Evolutionary conservation across 2,329 filamentous ascomycete genomes (phyloP), one percentile per base, ranked within the genome.

Genomic region (Claviceps cyperi): DNA sequence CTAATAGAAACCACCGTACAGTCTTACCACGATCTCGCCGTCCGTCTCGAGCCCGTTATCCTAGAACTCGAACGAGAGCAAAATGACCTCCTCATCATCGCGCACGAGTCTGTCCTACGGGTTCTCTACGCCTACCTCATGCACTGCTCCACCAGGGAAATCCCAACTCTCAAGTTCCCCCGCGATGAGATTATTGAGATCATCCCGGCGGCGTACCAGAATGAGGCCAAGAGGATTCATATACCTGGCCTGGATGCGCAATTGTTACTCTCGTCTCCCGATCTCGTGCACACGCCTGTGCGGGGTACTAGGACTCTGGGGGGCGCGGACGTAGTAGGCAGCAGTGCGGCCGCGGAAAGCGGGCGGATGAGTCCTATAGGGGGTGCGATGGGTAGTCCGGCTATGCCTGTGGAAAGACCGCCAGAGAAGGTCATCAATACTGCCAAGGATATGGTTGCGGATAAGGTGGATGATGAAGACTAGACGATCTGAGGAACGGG

Each of bases 141-240:
- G 92, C 92, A 94, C 58, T 97, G 92, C 69, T 92, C 91, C 63
- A 90, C 94, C 8, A 85, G 84, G 66, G 89, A 94, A 61, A 98
- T 98, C 54, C 92, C 92, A 4, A 84, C 83, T 58, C 78, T 98
- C 54, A 86, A 88, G 57, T 98, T 98, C 61, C 92, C 92, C 4
- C 85, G 92, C 43, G 84, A 98, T 62, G 89, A 98, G 64, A 97
- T 98, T 62, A 95, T 98, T 57, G 92, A 98, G 73, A 96, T 98
- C 63, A 94, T 97, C 52, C 94, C 92, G 3, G 90, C 91, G 17
- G 91, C 88, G 35, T 98, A 98, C 68, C 92, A 96, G 70, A 98
- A 98, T 62, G 85, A 92, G 66, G 87, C 91, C 19, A 92, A 87
- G 65, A 82, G 89, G 51, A 89, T 98, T 59, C 82, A 85, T 58